Evolutionary conservation across 768 basidiomycete genomes (phyloP), one percentile per base, ranked within the genome.

Genomic region (Sarcodon sp.): DNA sequence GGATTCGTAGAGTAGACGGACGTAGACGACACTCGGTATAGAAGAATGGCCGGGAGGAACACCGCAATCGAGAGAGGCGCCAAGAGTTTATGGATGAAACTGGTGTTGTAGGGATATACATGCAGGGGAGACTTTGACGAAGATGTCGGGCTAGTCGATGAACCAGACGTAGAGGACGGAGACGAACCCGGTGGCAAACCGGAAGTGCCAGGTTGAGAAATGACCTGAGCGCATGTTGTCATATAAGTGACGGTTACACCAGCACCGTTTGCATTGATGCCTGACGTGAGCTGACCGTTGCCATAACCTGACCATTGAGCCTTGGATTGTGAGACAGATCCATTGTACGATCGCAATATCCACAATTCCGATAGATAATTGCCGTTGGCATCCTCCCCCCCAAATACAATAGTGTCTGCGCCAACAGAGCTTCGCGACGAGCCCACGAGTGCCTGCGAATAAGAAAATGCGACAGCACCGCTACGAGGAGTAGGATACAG

Each of bases 331-430:
- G 73, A 72, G 48, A 85, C 57, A 33, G 70, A 61, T n/a, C 70
- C 80, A 51, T 72, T 69, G 61, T 88, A 89, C 4, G 83, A 75
- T 47, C 87, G 69, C 51, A 90, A 68, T 7, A 90, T 60, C 87
- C 87, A 90, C 9, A 90, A 57, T 48, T 90, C 87, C 36, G 77
- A 73, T 3, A 87, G 68, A 57, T 84, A 80, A 21, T 67, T 75
- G 11, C 87, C 87, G 48, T 66, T 59, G 39, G 69, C 66, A 58
- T 87, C 84, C 54, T 73, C 73, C 36, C 87, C 87, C 33, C 87
- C 87, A 53, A 87, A 90, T 8, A 89, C 76, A 41, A 90, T 71
- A 13, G 77, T 82, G 57, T 90, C 87, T 21, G 83, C 69, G 15
- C 72, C 75, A 8, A 15, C 2, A 15, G 55, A 55, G 18, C 56